Conservation (phyloP, 768 basidiomycete species). For the Termitomyces sp. region DNA sequence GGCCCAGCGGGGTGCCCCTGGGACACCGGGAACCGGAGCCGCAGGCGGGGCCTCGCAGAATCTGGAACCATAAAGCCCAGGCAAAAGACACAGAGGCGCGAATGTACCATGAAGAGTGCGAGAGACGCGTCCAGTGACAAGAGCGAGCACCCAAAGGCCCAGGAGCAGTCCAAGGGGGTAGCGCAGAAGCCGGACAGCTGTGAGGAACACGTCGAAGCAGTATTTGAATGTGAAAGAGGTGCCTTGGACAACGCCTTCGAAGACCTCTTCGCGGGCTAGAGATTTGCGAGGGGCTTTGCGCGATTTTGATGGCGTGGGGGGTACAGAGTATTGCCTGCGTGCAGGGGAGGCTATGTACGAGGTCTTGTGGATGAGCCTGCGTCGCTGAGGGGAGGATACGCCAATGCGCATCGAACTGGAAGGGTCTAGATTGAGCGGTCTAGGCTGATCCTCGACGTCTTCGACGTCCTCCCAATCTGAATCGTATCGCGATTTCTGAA, state of each 20-base stretch:
- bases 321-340: conserved; percentile 11
- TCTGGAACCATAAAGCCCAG: conserved; percentile 44
- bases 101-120: conserved; percentile 41
- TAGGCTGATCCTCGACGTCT: conserved; percentile 11
- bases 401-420: conserved; percentile 11
- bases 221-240: conserved; percentile 31
- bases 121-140: conserved; percentile 36
- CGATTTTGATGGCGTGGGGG: conserved; percentile 6
- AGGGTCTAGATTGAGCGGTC: conserved; percentile 6
- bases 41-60: conserved; percentile 33
- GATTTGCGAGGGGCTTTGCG: conserved; percentile 8
- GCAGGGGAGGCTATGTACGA: conserved; percentile 17
- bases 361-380: conserved; percentile 20
- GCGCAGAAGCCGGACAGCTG: conserved; percentile 45
- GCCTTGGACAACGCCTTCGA: conserved; percentile 25
- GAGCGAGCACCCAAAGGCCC: conserved; percentile 45
- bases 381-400: conserved; percentile 23
- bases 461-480: conserved; percentile 32
- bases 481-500: conserved; percentile 5
- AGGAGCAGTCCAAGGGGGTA: conserved; percentile 52
- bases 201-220: conserved; percentile 40
- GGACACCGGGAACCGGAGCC: neutral
- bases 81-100: conserved; percentile 57
- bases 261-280: conserved; percentile 21
- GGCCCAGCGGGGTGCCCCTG: conserved; percentile 35